Base-by-base conservation (phyloP, 208 protist genomes). In the Trypanosoma theileri region DNA sequence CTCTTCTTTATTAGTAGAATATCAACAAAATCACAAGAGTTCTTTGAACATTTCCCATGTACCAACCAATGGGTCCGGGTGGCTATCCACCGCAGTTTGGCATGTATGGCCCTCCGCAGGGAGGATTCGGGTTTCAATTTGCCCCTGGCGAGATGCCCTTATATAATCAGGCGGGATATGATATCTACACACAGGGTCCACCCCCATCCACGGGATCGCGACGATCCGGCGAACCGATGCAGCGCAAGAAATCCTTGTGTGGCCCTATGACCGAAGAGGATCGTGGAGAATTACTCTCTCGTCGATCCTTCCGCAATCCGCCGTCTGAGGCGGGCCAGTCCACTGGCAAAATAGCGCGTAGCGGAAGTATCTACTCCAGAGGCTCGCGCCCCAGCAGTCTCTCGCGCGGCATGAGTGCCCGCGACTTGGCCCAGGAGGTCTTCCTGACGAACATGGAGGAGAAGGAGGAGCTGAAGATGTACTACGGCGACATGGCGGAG, bases 401-500 rank as follows among this genome's bases (percentile, higher is more conserved):
- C 64, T 58, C 68, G 28, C 71, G 66, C 24, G 78, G 26, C 9
- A 1, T 84, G 52, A 88, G 80, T 62, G 77, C 72, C 24, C 75
- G 79, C 35, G 82, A 81, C 21, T 44, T 72, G 44, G 73, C 60
- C 24, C 12, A n/a, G 21, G 22, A 55, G 22, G 16, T 16, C 4
- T 41, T 17, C 6, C 10, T 3, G 10, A 3, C 35, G 3, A 28
- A 66, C 4, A 63, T 67, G 50, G 57, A 76, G n/a, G 77, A 77
- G 40, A 40, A 60, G 28, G 76, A 85, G n/a, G 66, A 56, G 12
- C 62, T 86, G 24, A 69, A 72, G 54, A 57, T 83, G 72, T 86
- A 80, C 67, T 91, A 91, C 69, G 85, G 85, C 51, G 81, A 88
- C 50, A 88, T 91, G 85, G 85, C 85, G 26, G 26, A 19, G 8